These are phyloP conservation scores for Sherardia arvensis DNA, from an alignment of 257 asterid species.

Conservation along the genomic window DNA sequence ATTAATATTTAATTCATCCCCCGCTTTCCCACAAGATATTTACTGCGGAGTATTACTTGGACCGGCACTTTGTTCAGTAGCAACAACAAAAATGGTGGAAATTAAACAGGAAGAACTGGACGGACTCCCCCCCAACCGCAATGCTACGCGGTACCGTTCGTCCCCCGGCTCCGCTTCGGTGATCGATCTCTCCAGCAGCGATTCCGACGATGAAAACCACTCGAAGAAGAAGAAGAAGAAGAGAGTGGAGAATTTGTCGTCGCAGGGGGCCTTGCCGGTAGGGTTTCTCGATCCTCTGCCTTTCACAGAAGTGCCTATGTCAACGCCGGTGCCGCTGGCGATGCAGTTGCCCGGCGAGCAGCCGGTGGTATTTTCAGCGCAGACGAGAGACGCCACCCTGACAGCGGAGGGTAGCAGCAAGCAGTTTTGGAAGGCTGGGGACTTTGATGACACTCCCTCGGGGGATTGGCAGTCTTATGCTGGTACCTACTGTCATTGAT, in stretches of 20 bases:
- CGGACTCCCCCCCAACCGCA: neutral
- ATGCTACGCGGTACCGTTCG: neutral
- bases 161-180: neutral
- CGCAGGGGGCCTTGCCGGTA: constrained; percentile 37
- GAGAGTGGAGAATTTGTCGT: constrained; percentile 24
- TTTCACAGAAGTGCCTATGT: neutral
- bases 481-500: constrained; percentile 19
- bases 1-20: neutral
- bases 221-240: constrained; percentile 33
- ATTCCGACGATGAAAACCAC: constrained; percentile 19
- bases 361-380: constrained; percentile 25
- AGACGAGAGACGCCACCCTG: constrained; percentile 10
- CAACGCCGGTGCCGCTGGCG: constrained; percentile 4
- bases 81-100: neutral
- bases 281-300: constrained; percentile 81
- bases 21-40: neutral
- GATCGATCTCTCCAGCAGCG: constrained; percentile 28
- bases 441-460: constrained; percentile 45
- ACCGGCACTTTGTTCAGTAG: neutral
- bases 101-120: constrained; percentile 2
- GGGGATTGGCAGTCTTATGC: constrained; percentile 31
- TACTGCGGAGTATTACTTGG: neutral
- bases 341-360: constrained; percentile 7
- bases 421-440: constrained; percentile 99
- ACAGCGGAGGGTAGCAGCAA: constrained; percentile 16